Conservation (phyloP, 805 yeast genomes). For the Saccharomycopsis microspora region DNA sequence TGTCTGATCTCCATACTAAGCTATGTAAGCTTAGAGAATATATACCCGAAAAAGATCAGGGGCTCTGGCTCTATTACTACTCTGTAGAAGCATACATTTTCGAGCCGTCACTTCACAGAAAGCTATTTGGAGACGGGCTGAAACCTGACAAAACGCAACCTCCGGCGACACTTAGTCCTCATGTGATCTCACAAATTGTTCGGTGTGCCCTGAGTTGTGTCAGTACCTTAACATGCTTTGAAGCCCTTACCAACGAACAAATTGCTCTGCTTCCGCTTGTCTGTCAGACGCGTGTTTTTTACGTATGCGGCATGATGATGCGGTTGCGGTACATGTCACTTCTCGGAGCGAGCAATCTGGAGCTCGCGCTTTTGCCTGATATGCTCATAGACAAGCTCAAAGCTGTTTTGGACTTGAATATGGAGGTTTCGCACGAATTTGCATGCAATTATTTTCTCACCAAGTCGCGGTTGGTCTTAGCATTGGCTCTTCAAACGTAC, state of each 20-base stretch:
- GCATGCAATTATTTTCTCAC: slow-evolving; percentile 39
- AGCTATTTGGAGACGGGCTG: slow-evolving; percentile 15
- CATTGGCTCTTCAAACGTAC: slow-evolving; percentile 51
- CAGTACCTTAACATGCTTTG: slow-evolving; percentile 36
- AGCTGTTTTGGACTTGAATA: slow-evolving; percentile 20
- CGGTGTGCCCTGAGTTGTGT: slow-evolving; percentile 45
- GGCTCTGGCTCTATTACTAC: slow-evolving; percentile 38
- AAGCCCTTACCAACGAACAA: slow-evolving; percentile 31
- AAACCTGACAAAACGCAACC: slow-evolving; percentile 16
- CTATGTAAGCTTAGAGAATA: slow-evolving; percentile 29
- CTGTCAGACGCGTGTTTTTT: slow-evolving; percentile 45
- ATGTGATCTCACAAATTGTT: slow-evolving; percentile 32
- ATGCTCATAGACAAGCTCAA: slow-evolving; percentile 19
- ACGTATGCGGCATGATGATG: slow-evolving; percentile 53
- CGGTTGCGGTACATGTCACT: slow-evolving; percentile 45
- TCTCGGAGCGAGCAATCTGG: slow-evolving; percentile 35
- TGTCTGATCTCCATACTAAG: slow-evolving; percentile 38
- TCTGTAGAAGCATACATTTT: slow-evolving; percentile 58
- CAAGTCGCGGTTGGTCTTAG: slow-evolving; percentile 44
- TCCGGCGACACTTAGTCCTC: slow-evolving; percentile 17
- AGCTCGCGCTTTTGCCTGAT: slow-evolving; percentile 36
- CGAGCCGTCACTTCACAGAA: slow-evolving; percentile 35
- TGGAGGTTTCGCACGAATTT: slow-evolving; percentile 22
- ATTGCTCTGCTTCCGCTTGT: slow-evolving; percentile 47
- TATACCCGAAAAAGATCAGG: slow-evolving; percentile 29